These are phyloP conservation scores for Papiliotrema fonsecae DNA, from an alignment of 1,284 basidiomycete species.

Conservation along the genomic window DNA sequence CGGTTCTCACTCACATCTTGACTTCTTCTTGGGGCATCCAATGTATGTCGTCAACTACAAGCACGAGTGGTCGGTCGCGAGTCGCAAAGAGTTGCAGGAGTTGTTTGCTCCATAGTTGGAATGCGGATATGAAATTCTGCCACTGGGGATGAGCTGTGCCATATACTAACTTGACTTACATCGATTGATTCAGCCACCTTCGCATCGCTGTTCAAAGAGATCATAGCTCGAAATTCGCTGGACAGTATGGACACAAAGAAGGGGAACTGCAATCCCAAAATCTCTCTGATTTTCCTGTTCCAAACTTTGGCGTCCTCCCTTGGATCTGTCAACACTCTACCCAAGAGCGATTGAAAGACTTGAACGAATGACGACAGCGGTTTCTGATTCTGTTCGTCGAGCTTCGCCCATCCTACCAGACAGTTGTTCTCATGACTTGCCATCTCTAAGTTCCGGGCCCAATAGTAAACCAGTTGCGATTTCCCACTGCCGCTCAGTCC, in stretches of 20 bases:
- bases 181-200: conserved; percentile 25
- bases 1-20: too few species aligned
- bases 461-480: conserved; percentile 27
- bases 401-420: conserved; percentile 27
- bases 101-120: neutral
- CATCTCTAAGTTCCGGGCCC: conserved; percentile 20
- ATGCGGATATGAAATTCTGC: neutral
- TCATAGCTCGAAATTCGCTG: conserved; percentile 19
- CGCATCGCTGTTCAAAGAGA: conserved; percentile 8
- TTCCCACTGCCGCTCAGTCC: conserved; percentile 41
- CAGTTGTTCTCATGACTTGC: conserved; percentile 10
- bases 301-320: conserved; percentile 30
- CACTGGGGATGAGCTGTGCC: too few species aligned
- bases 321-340: conserved; percentile 36
- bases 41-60: conserved; percentile 42
- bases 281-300: conserved; percentile 22
- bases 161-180: too few species aligned
- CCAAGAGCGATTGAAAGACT: conserved; percentile 35
- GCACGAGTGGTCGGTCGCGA: conserved; percentile 27
- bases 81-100: conserved; percentile 38
- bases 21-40: conserved; percentile 36
- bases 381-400: conserved; percentile 33
- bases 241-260: conserved; percentile 33
- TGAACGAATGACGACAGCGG: conserved; percentile 38
- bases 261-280: conserved; percentile 23